These are phyloP conservation scores for Kuraishia floccosa DNA, from an alignment of 805 yeast species.

Conservation along the genomic window DNA sequence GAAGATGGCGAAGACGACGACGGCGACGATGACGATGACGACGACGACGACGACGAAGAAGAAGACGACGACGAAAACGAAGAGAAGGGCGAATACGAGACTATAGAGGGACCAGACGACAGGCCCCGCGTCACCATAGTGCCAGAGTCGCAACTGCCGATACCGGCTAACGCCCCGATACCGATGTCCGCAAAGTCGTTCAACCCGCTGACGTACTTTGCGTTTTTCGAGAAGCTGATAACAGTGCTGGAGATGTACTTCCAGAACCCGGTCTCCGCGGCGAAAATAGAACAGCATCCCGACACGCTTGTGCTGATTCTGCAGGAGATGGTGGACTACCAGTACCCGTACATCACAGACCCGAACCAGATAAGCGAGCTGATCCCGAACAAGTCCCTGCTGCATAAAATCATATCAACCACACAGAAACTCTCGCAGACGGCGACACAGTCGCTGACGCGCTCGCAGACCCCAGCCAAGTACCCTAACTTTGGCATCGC, in stretches of 20 bases:
- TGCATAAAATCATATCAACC: conserved; percentile 37
- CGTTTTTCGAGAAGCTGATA: conserved; percentile 27
- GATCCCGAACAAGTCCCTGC: conserved; percentile 52
- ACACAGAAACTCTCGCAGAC: conserved; percentile 20
- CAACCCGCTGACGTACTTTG: conserved; percentile 32
- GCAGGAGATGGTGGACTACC: conserved; percentile 71
- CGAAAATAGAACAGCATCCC: conserved; percentile 54
- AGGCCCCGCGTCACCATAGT: no score
- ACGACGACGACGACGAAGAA: conserved; percentile 3
- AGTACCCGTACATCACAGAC: conserved; percentile 64
- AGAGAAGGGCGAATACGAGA: no score
- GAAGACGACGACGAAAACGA: conserved; percentile 4
- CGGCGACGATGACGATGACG: conserved; percentile 7
- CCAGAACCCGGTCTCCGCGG: conserved; percentile 36
- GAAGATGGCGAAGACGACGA: conserved; percentile 11
- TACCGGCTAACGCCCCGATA: conserved; percentile 5
- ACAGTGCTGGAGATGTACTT: conserved; percentile 29
- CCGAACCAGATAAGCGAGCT: conserved; percentile 56
- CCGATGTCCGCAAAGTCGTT: conserved; percentile 2
- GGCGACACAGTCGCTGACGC: conserved; percentile 6
- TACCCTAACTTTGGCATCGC: no score
- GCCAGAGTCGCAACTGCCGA: not conserved
- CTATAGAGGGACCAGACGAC: conserved; percentile 4
- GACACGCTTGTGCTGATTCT: conserved; percentile 63
- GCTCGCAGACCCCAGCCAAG: not conserved